A percentile compares a stretch with the other conserved stretches of the same genome.
Evolutionary conservation across 495 filamentous ascomycete species (phyloP).

Genomic region (Podospora pseudoanserina): DNA sequence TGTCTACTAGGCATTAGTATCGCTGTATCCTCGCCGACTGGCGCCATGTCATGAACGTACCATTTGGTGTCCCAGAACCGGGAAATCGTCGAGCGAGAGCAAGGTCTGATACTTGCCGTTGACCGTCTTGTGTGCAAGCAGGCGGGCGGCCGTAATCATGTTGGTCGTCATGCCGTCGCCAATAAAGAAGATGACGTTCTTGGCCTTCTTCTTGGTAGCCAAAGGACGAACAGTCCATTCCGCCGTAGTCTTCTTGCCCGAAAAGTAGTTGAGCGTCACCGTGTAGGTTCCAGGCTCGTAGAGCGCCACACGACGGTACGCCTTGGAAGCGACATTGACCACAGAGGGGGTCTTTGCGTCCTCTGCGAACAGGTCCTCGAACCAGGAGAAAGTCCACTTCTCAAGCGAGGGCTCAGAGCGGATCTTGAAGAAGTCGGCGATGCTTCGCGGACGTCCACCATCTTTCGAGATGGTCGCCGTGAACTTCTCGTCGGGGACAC

Average conservation of each 20-base stretch:
- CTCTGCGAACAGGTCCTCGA: slow-evolving; percentile 67
- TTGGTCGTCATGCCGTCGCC: slow-evolving; percentile 79
- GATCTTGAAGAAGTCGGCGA: slow-evolving; percentile 57
- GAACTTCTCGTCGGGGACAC: slow-evolving; percentile 61
- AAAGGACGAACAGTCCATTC: slow-evolving; percentile 69
- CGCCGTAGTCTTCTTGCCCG: slow-evolving; percentile 58
- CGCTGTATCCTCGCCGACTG: not conserved
- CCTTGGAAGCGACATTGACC: slow-evolving; percentile 68
- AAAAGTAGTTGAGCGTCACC: slow-evolving; percentile 66
- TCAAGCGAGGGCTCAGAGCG: slow-evolving; percentile 57
- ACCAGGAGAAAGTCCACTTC: slow-evolving; percentile 69
- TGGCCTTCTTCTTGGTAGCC: slow-evolving; percentile 59
- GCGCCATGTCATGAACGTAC: slow-evolving; percentile 4
- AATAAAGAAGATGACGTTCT: slow-evolving; percentile 76
- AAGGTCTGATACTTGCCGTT: slow-evolving; percentile 69
- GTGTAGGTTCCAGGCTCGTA: slow-evolving; percentile 68
- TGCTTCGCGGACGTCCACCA: slow-evolving; percentile 43
- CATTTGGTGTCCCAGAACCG: slow-evolving; percentile 68
- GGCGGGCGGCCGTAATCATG: slow-evolving; percentile 67
- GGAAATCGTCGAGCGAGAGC: slow-evolving; percentile 68
- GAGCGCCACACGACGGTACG: slow-evolving; percentile 62
- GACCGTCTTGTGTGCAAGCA: slow-evolving; percentile 69
- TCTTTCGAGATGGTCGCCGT: slow-evolving; percentile 64
- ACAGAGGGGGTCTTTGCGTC: slow-evolving; percentile 60
- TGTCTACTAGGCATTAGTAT: slow-evolving; percentile 29